Percentiles rank a stretch among this genome's conserved stretches.
phyloP scores from a whole-genome alignment of 768 basidiomycete species.

The Trametes villosa region DNA sequence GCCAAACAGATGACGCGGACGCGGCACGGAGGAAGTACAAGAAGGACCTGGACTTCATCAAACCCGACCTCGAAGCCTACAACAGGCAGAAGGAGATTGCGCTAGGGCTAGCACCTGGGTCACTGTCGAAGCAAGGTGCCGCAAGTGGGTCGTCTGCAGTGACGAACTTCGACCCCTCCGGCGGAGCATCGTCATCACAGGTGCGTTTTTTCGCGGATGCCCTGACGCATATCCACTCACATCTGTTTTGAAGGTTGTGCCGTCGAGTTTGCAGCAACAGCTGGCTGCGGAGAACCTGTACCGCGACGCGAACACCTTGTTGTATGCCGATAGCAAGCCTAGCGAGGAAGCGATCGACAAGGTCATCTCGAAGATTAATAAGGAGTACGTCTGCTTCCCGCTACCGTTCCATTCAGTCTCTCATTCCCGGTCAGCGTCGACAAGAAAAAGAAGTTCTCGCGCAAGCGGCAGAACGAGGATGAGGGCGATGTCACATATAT shows the following conservation, averaged over 20 bases:
- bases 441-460: slow-evolving; percentile 87
- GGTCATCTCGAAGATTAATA: slow-evolving; percentile 88
- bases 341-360: slow-evolving; percentile 94
- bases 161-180: slow-evolving; percentile 57
- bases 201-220: slow-evolving; percentile 32
- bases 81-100: slow-evolving; percentile 89
- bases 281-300: slow-evolving; percentile 83
- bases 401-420: neutral
- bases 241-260: slow-evolving; percentile 45
- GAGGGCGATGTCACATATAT: slow-evolving; percentile 98
- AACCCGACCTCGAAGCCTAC: slow-evolving; percentile 86
- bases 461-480: slow-evolving; percentile 89
- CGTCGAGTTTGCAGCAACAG: slow-evolving; percentile 64
- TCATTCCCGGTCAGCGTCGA: slow-evolving; percentile 61
- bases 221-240: neutral
- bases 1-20: slow-evolving; percentile 79
- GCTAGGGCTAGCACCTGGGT: slow-evolving; percentile 72
- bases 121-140: slow-evolving; percentile 50
- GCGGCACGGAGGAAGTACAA: slow-evolving; percentile 90
- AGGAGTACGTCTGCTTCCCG: slow-evolving; percentile 70
- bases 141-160: slow-evolving; percentile 42
- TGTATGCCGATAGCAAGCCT: slow-evolving; percentile 96
- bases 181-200: slow-evolving; percentile 41
- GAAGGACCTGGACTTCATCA: slow-evolving; percentile 86
- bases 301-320: slow-evolving; percentile 88